Evolutionary conservation across 805 yeast species (phyloP).

Genomic region (Candida corydali): DNA sequence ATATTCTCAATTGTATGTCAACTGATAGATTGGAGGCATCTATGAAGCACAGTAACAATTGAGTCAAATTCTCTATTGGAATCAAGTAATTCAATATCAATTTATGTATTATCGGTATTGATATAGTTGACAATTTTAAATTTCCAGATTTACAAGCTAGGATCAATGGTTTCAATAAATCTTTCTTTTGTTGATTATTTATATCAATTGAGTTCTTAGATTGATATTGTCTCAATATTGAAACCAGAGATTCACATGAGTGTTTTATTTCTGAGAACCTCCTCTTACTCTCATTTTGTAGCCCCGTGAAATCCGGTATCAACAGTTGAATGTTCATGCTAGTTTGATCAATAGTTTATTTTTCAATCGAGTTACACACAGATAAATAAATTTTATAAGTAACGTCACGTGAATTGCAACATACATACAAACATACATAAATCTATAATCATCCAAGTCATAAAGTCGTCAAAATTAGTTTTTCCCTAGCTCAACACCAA

Average conservation of each 20-base stretch:
- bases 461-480: not conserved
- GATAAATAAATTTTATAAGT: no score
- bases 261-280: constrained; percentile 64
- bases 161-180: constrained; percentile 52
- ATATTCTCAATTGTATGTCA: constrained; percentile 80
- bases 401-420: no score
- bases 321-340: constrained; percentile 42
- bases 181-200: constrained; percentile 11
- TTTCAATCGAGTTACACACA: no score
- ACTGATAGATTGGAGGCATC: constrained; percentile 73
- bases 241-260: constrained; percentile 28
- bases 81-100: constrained; percentile 54
- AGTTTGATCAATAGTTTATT: not conserved
- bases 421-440: not conserved
- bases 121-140: constrained; percentile 65
- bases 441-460: constrained; percentile 1
- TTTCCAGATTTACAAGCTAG: constrained; percentile 71
- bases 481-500: constrained; percentile 9
- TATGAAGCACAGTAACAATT: constrained; percentile 60
- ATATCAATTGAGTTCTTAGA: constrained; percentile 6
- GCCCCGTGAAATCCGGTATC: constrained; percentile 51
- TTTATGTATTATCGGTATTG: constrained; percentile 67
- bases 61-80: constrained; percentile 47
- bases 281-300: constrained; percentile 69
- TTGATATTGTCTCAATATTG: constrained; percentile 10